phyloP scores from a whole-genome alignment of 2,329 filamentous ascomycete species.

The Amesomyces nigricolor region DNA sequence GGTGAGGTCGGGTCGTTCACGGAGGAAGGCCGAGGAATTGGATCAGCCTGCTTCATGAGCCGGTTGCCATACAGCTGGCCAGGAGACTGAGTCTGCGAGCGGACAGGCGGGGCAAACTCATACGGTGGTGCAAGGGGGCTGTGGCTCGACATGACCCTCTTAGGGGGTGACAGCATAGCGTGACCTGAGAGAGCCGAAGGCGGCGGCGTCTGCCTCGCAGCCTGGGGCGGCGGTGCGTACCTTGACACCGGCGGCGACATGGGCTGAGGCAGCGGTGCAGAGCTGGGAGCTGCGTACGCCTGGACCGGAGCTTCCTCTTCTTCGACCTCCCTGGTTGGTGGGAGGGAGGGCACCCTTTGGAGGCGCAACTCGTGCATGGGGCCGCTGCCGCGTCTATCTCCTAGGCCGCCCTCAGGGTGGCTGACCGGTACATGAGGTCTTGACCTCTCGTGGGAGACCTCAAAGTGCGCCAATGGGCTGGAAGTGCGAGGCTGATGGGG shows the following conservation, averaged over 20 bases:
- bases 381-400: conserved; percentile 47
- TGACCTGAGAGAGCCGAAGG: conserved; percentile 37
- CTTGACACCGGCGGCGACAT: conserved; percentile 20
- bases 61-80: conserved; percentile 40
- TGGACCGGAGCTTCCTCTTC: conserved; percentile 44
- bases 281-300: conserved; percentile 11
- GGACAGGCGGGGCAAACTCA: conserved; percentile 50
- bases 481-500: conserved; percentile 60
- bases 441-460: conserved; percentile 42
- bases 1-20: conserved; percentile 43
- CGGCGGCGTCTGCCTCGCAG: conserved; percentile 45
- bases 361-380: conserved; percentile 50
- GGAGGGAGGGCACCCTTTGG: conserved; percentile 52
- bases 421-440: conserved; percentile 28
- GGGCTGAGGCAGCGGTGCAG: conserved; percentile 9
- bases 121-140: conserved; percentile 36
- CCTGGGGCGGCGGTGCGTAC: conserved; percentile 24
- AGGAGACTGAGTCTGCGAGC: conserved; percentile 60
- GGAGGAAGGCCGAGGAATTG: conserved; percentile 49
- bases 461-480: conserved; percentile 60
- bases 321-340: conserved; percentile 57
- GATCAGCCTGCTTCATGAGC: conserved; percentile 34
- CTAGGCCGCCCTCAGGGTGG: conserved; percentile 37
- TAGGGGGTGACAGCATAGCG: conserved; percentile 50
- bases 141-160: conserved; percentile 49